Evolutionary conservation across 306 rosid species (phyloP).

Genomic region (Spatholobus suberectus): DNA sequence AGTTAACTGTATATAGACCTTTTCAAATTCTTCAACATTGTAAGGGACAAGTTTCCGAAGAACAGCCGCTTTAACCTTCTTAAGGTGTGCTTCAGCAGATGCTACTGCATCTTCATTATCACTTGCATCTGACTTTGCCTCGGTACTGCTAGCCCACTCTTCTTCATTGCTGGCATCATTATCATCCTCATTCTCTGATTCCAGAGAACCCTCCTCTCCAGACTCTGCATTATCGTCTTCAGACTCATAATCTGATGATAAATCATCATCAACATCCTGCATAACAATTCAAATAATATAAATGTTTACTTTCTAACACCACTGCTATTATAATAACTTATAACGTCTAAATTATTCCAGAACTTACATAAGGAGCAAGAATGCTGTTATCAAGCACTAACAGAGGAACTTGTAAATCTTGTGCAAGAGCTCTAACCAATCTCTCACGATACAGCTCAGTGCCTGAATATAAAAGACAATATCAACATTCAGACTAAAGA

Average conservation of each 20-base stretch:
- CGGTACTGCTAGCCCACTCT: constrained; percentile 83
- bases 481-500: constrained; percentile 31
- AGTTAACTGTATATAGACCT: constrained; percentile 52
- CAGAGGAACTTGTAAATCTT: constrained; percentile 80
- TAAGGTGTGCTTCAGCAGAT: constrained; percentile 82
- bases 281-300: constrained; percentile 38
- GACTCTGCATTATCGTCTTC: constrained; percentile 76
- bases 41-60: constrained; percentile 77
- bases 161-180: constrained; percentile 74
- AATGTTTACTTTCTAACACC: constrained; percentile 3
- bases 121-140: constrained; percentile 74
- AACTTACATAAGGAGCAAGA: constrained; percentile 91
- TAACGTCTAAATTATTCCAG: constrained; percentile 20
- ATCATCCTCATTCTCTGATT: constrained; percentile 83
- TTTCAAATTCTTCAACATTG: constrained; percentile 63
- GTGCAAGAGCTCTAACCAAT: constrained; percentile 91
- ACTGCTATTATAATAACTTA: neutral
- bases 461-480: constrained; percentile 57
- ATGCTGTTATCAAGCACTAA: constrained; percentile 88
- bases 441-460: constrained; percentile 96
- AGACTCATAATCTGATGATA: constrained; percentile 73
- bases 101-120: constrained; percentile 83
- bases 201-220: constrained; percentile 72
- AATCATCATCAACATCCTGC: constrained; percentile 91
- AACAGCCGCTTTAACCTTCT: constrained; percentile 83